Evolutionary conservation across 2,329 filamentous ascomycete genomes (phyloP).

Genomic region (Dryadomyces quercus-mongolicae): DNA sequence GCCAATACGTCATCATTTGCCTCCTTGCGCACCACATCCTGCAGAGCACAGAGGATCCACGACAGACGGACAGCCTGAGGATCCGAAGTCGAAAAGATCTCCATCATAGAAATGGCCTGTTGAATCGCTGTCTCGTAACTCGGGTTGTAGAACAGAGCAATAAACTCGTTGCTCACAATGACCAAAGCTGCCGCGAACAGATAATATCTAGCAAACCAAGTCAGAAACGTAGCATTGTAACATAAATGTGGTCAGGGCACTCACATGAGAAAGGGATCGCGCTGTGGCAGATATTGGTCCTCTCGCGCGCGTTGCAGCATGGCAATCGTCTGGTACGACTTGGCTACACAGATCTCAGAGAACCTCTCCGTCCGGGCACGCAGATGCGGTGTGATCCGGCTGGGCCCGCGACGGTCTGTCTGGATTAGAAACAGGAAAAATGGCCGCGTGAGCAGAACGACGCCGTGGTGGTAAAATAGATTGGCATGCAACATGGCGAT

Average conservation of each 20-base stretch:
- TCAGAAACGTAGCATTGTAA: too few species aligned
- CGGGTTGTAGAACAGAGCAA: slow-evolving; percentile 31
- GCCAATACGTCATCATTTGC: slow-evolving; percentile 10
- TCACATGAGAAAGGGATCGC: slow-evolving; percentile 46
- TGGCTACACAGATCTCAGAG: slow-evolving; percentile 37
- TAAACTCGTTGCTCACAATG: slow-evolving; percentile 45
- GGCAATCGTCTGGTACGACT: slow-evolving; percentile 36
- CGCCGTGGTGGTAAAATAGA: slow-evolving; percentile 48
- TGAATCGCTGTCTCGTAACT: slow-evolving; percentile 26
- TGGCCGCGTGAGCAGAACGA: slow-evolving; percentile 50
- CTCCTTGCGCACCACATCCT: slow-evolving; percentile 24
- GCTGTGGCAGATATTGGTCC: slow-evolving; percentile 31
- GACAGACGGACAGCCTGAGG: slow-evolving; percentile 35
- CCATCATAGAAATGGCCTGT: slow-evolving; percentile 34
- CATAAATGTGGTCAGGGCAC: slow-evolving; percentile 13
- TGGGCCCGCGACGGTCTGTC: neutral
- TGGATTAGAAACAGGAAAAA: slow-evolving; percentile 50
- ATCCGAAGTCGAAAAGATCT: slow-evolving; percentile 34
- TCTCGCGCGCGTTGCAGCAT: slow-evolving; percentile 33
- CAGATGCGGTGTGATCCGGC: slow-evolving; percentile 20
- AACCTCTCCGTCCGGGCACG: slow-evolving; percentile 22
- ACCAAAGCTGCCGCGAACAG: slow-evolving; percentile 43
- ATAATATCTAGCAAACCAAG: slow-evolving; percentile 43
- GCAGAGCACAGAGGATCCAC: slow-evolving; percentile 37
- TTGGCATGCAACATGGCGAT: slow-evolving; percentile 52